Percentiles rank a stretch among this genome's conserved stretches.
Evolutionary conservation across 768 basidiomycete species (phyloP).

Genomic region (Kwoniella botswanensis): DNA sequence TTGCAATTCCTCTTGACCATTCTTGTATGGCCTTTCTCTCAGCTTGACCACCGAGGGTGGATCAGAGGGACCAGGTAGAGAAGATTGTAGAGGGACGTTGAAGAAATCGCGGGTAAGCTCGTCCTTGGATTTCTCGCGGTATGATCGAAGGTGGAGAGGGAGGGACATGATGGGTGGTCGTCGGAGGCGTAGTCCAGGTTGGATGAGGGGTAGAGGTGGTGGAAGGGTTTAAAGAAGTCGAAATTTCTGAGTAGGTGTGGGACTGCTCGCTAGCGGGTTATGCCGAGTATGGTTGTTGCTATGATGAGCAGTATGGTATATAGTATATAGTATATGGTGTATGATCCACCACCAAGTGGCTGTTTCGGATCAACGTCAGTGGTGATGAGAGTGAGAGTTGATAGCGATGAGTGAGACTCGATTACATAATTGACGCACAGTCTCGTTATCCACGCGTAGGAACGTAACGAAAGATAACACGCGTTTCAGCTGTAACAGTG

Average conservation of each 20-base stretch:
- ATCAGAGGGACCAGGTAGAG: slow-evolving; percentile 33
- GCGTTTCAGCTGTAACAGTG: not conserved
- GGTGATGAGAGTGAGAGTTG: not conserved
- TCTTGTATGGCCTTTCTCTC: slow-evolving; percentile 20
- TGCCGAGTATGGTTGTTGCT: too few species aligned
- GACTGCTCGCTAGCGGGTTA: too few species aligned
- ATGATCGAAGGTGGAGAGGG: slow-evolving; percentile 73
- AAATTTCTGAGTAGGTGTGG: too few species aligned
- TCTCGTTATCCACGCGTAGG: not conserved
- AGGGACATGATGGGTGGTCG: slow-evolving; percentile 51
- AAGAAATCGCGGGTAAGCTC: slow-evolving; percentile 84
- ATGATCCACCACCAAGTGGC: too few species aligned
- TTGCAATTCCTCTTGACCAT: slow-evolving; percentile 43
- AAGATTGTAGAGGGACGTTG: slow-evolving; percentile 68
- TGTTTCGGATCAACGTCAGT: too few species aligned
- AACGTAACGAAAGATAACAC: not conserved
- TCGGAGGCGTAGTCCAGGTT: not conserved
- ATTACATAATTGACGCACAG: not conserved
- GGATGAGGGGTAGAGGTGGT: not conserved
- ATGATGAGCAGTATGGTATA: too few species aligned
- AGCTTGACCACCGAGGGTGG: slow-evolving; percentile 44
- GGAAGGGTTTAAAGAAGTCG: not conserved
- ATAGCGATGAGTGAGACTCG: not conserved
- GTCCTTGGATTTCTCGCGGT: slow-evolving; percentile 90
- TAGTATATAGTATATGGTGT: too few species aligned